These are phyloP conservation scores for Ascodesmis nigricans DNA, from an alignment of 495 filamentous ascomycete genomes.

Conservation along the genomic window DNA sequence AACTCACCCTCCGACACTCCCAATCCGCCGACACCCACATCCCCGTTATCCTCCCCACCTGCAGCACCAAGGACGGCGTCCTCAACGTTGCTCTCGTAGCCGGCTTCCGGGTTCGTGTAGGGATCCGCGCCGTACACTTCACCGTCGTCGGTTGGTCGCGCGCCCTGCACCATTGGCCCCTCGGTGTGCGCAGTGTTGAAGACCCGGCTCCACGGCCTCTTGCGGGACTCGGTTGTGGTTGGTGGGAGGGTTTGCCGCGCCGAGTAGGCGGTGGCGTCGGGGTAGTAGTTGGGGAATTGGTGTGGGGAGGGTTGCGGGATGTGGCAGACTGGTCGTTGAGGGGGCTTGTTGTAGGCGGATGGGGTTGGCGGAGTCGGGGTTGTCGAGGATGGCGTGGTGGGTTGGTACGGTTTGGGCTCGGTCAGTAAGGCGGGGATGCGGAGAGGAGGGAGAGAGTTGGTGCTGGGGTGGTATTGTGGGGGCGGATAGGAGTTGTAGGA, in stretches of 20 bases:
- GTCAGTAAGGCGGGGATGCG: slow-evolving; percentile 9
- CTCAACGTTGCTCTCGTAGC: neutral
- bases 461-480: slow-evolving; percentile 1
- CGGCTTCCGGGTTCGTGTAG: slow-evolving; percentile 8
- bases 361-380: slow-evolving; percentile 2
- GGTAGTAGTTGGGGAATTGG: slow-evolving; percentile 17
- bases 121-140: slow-evolving; percentile 17
- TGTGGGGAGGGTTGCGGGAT: neutral
- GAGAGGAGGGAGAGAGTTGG: slow-evolving; percentile 9
- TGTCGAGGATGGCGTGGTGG: neutral
- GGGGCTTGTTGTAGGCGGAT: neutral
- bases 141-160: slow-evolving; percentile 15
- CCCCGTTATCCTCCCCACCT: slow-evolving; percentile 16
- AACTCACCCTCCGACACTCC: no score
- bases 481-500: neutral
- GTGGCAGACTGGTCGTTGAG: neutral
- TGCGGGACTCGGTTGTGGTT: slow-evolving; percentile 5
- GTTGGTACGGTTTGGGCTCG: neutral
- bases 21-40: slow-evolving; percentile 10
- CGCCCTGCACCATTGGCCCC: slow-evolving; percentile 16
- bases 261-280: slow-evolving; percentile 8
- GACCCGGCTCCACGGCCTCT: slow-evolving; percentile 19
- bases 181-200: slow-evolving; percentile 19
- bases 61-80: neutral
- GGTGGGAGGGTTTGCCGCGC: no score